These are phyloP conservation scores for Gossypium herbaceum DNA, from an alignment of 345 rosid genomes.

Conservation along the genomic window DNA sequence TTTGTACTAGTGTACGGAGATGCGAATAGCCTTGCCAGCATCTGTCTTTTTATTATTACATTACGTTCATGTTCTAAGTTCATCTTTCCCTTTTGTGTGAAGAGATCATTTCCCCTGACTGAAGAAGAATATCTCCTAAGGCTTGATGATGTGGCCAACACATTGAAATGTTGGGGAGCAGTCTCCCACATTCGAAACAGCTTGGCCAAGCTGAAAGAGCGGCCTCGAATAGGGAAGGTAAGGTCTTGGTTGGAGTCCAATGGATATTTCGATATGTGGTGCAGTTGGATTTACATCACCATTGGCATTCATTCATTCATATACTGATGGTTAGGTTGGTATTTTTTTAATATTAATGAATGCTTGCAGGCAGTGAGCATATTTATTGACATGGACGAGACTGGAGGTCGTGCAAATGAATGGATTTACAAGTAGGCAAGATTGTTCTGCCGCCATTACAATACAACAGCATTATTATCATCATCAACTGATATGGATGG, in stretches of 20 bases:
- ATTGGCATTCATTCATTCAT: background rate
- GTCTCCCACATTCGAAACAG: conserved; percentile 87
- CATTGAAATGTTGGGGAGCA: conserved; percentile 94
- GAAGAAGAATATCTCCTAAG: conserved; percentile 92
- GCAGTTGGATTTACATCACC: background rate
- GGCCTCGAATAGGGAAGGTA: conserved; percentile 56
- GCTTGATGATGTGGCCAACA: conserved; percentile 91
- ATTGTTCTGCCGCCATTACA: background rate
- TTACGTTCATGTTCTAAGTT: background rate
- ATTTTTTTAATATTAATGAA: conserved; percentile 8
- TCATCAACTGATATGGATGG: background rate
- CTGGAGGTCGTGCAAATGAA: conserved; percentile 92
- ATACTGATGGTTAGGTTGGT: background rate
- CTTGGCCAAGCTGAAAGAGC: conserved; percentile 77
- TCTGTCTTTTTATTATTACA: background rate
- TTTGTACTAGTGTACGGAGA: background rate
- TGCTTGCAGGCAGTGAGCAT: conserved; percentile 90
- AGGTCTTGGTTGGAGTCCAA: background rate
- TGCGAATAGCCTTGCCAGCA: background rate
- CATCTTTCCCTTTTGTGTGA: conserved; percentile 15
- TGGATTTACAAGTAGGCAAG: conserved; percentile 79
- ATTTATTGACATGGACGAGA: conserved; percentile 89
- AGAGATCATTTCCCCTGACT: conserved; percentile 92
- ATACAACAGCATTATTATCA: background rate
- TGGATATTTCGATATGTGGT: background rate